A percentile compares a stretch with the other conserved stretches of the same genome.
Conservation (phyloP, 2,329 filamentous ascomycete genomes). For the Leptoxyphium fumago region DNA sequence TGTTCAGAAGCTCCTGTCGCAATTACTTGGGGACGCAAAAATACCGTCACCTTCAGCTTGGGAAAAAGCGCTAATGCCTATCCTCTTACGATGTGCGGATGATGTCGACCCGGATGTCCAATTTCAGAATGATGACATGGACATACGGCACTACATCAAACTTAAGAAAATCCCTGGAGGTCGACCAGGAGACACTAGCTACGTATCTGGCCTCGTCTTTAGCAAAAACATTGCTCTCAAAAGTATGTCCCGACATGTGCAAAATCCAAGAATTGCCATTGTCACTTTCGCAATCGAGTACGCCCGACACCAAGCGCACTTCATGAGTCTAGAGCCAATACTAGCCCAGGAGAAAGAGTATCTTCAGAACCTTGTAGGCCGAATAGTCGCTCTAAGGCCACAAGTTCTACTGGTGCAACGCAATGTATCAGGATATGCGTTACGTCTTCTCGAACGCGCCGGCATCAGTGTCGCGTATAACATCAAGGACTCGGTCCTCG, state of each 20-base stretch:
- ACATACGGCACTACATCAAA: conserved; percentile 94
- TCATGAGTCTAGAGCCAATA: conserved; percentile 95
- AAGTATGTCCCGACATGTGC: conserved; percentile 80
- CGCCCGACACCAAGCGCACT: conserved; percentile 79
- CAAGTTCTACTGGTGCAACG: conserved; percentile 84
- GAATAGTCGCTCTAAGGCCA: conserved; percentile 73
- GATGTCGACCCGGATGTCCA: conserved; percentile 90
- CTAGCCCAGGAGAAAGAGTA: conserved; percentile 96
- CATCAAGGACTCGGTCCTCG: conserved; percentile 88
- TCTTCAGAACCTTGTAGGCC: conserved; percentile 74
- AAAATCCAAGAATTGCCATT: conserved; percentile 74
- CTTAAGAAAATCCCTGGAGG: conserved; percentile 91
- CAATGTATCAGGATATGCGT: conserved; percentile 77
- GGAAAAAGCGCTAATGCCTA: conserved; percentile 82
- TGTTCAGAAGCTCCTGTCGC: conserved; percentile 68
- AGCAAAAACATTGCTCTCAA: conserved; percentile 94
- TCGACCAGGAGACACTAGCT: conserved; percentile 79
- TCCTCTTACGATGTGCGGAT: conserved; percentile 78
- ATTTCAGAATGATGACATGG: conserved; percentile 72
- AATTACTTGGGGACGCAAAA: conserved; percentile 63
- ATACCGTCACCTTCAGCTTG: conserved; percentile 63
- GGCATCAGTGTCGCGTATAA: conserved; percentile 92
- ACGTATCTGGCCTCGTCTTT: conserved; percentile 92
- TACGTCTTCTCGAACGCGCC: conserved; percentile 75
- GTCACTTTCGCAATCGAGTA: conserved; percentile 95